Evolutionary conservation across 129 eudicot genomes (phyloP), one percentile per base, ranked within the genome.

Genomic region (Centella asiatica): DNA sequence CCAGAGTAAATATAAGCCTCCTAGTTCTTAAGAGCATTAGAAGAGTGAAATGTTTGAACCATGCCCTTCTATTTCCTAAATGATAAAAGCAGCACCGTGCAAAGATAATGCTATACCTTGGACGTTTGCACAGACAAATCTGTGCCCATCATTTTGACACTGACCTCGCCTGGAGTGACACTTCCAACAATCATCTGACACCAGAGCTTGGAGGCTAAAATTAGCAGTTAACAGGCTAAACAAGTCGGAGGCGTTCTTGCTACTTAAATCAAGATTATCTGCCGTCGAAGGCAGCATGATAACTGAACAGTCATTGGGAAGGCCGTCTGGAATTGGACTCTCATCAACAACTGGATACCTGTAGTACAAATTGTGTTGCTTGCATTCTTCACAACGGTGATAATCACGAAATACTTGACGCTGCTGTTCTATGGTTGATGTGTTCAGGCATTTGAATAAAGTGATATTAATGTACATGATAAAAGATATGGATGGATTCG

Each of bases 361-460:
- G 42, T 76, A 77, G 49, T 77, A 71, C 15, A 67, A 4, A n/a
- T 19, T 67, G 51, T n/a, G 27, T 10, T 18, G 4, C 12, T 8
- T 4, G 65, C 77, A 64, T 0, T 60, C 20, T 53, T 20, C 4
- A 19, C 1, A 37, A n/a, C 0, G 29, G 1, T 13, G 24, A 26
- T 70, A 37, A 1, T 4, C 6, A 13, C 20, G 4, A 68, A 76
- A 65, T 25, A 51, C 29, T 8, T 4, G n/a, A 2, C 34, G 27
- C n/a, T 24, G 27, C 50, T 0, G 7, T 5, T 1, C 2, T 22
- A 4, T 9, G 4, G 0, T 40, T 27, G 39, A 34, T 32, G 4
- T 39, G 4, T 66, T 36, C 29, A 1, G 8, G 55, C 90, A 84
- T 66, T 47, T 71, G 58, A 65, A 80, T 49, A 84, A 4, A 39